Base-by-base conservation (phyloP, 352 stramenopile genomes). In the Phytophthora sansomeana region DNA sequence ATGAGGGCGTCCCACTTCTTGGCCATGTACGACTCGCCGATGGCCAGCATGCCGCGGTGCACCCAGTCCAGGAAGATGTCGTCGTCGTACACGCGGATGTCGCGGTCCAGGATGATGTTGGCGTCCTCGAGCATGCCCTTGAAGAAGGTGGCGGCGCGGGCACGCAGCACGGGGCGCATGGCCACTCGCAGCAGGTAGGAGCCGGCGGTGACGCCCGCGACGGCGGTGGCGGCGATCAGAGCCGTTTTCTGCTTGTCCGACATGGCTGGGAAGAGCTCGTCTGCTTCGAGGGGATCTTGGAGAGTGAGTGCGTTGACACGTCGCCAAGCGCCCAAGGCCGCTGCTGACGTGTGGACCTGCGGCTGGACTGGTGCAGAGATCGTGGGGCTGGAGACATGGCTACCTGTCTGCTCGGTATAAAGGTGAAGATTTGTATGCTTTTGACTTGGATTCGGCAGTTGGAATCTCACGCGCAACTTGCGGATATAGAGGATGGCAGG, bases 11-110 rank as follows among this genome's bases (percentile, higher is more conserved):
- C 87, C 87, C 87, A 95, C 70, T 95, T 89, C 72, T 91, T 90
- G 64, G 78, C 81, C 87, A 95, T 95, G 83, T 95, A 95, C 51
- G 87, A 95, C 75, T 95, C 87, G 59, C 87, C 87, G 49, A 95
- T 95, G 26, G 75, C 87, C 43, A 95, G 70, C 87, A 95, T 95
- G 58, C 87, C 87, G 60, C 80, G 83, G 71, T 90, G 79, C 38
- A 92, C 75, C 87, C 87, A 95, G 80, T 95, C 87, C 14, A 95
- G 80, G 79, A 89, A 95, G 61, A 95, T 95, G 58, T 80, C 70
- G 19, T 91, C 79, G 73, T 95, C 84, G 73, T 95, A 78, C 54
- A 95, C 81, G 58, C 74, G 59, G 63, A 95, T 93, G 73, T 95
- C 87, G 56, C 84, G 85, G 57, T 84, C 87, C 33, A 95, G 67